Percentiles rank a stretch among this genome's conserved stretches.
Evolutionary conservation across 345 rosid species (phyloP).

Genomic region (Nasturtium officinale): DNA sequence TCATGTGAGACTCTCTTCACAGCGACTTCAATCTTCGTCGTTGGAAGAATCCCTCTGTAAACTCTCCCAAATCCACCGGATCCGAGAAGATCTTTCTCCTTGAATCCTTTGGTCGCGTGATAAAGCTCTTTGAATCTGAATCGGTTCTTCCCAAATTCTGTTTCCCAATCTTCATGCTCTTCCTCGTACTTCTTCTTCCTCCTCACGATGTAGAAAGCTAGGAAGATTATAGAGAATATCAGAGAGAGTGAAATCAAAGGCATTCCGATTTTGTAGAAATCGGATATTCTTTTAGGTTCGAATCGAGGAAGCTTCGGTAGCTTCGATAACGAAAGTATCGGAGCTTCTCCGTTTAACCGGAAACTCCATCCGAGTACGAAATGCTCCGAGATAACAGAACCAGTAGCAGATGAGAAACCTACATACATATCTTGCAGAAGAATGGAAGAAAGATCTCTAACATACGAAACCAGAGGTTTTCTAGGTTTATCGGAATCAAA

Average conservation of each 20-base stretch:
- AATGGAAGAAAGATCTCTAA: constrained; percentile 58
- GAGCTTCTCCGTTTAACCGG: constrained; percentile 58
- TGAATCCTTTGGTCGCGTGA: constrained; percentile 66
- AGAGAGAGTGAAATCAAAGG: constrained; percentile 34
- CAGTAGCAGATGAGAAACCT: constrained; percentile 92
- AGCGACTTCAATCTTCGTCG: constrained; percentile 52
- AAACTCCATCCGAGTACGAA: constrained; percentile 87
- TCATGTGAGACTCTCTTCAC: constrained; percentile 69
- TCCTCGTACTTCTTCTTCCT: constrained; percentile 58
- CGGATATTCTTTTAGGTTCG: constrained; percentile 28
- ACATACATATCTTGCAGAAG: constrained; percentile 68
- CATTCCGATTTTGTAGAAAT: constrained; percentile 42
- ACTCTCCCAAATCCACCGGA: constrained; percentile 70
- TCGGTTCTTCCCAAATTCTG: constrained; percentile 61
- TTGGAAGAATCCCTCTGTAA: constrained; percentile 58
- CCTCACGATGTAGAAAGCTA: constrained; percentile 32
- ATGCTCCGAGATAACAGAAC: constrained; percentile 77
- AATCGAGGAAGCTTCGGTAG: constrained; percentile 62
- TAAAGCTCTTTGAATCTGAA: constrained; percentile 67
- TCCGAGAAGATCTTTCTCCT: constrained; percentile 60
- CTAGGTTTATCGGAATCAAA: constrained; percentile 57
- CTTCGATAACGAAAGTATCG: constrained; percentile 54
- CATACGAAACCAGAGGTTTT: constrained; percentile 61
- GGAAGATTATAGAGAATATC: constrained; percentile 27
- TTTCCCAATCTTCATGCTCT: constrained; percentile 76